Evolutionary conservation across 1,139 yeast species (phyloP).

Genomic region (Candida sp.): DNA sequence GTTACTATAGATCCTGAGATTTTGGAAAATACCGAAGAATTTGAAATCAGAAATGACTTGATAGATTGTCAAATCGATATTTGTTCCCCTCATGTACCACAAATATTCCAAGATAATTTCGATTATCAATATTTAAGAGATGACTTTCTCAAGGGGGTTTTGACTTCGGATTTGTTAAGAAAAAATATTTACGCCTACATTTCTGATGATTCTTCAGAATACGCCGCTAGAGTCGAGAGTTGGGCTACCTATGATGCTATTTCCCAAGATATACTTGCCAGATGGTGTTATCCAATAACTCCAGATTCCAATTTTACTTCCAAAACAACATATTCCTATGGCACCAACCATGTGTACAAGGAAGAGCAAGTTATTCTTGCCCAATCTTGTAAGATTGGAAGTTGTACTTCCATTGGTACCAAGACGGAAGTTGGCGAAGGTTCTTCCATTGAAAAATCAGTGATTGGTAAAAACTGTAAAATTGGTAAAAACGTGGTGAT

Average conservation of each 20-base stretch:
- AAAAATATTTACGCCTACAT: conserved; percentile 90
- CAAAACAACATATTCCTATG: conserved; percentile 73
- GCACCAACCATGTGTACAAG: conserved; percentile 82
- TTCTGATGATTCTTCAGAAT: conserved; percentile 56
- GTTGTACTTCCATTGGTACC: conserved; percentile 76
- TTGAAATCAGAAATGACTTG: conserved; percentile 81
- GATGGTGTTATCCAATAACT: conserved; percentile 91
- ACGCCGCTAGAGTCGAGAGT: conserved; percentile 92
- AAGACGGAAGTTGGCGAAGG: conserved; percentile 65
- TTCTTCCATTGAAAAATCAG: conserved; percentile 56
- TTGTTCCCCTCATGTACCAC: conserved; percentile 93
- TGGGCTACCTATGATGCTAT: conserved; percentile 92
- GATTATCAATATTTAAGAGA: conserved; percentile 85
- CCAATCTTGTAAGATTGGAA: conserved; percentile 82
- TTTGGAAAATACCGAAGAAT: conserved; percentile 67
- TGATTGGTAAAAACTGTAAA: conserved; percentile 80
- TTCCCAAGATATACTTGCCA: conserved; percentile 80
- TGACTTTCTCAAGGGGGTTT: conserved; percentile 88
- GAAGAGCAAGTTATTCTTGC: conserved; percentile 82
- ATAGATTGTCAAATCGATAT: conserved; percentile 97
- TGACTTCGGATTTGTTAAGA: conserved; percentile 85
- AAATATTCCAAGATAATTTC: conserved; percentile 91
- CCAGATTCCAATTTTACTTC: conserved; percentile 79
- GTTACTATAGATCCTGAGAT: conserved; percentile 82
- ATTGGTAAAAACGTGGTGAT: conserved; percentile 78